Evolutionary conservation across 441 rosid genomes (phyloP), one percentile per base, ranked within the genome.

Genomic region (Cnidoscolus chayamansa): DNA sequence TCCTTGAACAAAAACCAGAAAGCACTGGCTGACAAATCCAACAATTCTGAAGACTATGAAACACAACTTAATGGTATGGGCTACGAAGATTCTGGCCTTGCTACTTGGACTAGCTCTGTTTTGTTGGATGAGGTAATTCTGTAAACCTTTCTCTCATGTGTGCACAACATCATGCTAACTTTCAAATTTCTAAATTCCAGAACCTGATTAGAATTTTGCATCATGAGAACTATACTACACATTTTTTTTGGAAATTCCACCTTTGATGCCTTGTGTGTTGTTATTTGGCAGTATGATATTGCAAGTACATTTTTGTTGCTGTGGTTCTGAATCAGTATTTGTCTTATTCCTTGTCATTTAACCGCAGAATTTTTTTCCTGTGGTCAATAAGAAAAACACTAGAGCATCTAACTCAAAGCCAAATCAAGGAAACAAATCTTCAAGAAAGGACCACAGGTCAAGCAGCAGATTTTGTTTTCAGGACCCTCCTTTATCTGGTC

Each of bases 101-200:
- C 45, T 4, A 40, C 45, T 76, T 85, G 93, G 90, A 77, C 76
- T 71, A 82, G 76, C 72, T 89, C 97, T 65, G 55, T 76, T 68
- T 80, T 86, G 87, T 80, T 89, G 81, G 78, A 89, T 58, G 86
- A 89, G 91, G 99, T 90, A 62, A 63, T 63, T 59, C 51, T 66
- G 37, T 1, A 50, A 57, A 65, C 25, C 31, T 11, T 3, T 64
- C 67, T 60, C 56, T 31, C 19, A 12, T n/a, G 32, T 62, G 47
- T 7, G 45, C 35, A 40, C 25, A 13, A 13, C 43, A 59, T 12
- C 10, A 37, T 25, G 63, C 20, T 43, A 25, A 19, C 15, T 11
- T 45, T 45, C 11, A 6, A 10, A n/a, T 2, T 67, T 67, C 40
- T 17, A 67, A n/a, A 56, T 35, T 5, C 40, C 11, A 35, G 1